Percentiles rank a stretch among this genome's conserved stretches.
Conservation (phyloP, 768 basidiomycete species). For the Pisolithus microcarpus region DNA sequence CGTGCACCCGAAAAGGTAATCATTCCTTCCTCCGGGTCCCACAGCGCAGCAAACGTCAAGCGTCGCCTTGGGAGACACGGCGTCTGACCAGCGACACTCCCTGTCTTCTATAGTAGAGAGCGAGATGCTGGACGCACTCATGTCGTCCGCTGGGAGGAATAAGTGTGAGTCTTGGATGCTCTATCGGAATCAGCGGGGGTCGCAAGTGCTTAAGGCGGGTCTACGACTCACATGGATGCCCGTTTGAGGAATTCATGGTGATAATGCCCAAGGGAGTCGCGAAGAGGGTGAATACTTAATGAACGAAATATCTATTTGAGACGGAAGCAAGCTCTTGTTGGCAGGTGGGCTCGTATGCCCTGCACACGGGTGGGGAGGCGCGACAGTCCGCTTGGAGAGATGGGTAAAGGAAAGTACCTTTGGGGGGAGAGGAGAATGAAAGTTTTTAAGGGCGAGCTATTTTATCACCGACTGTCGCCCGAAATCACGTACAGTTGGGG, state of each 20-base stretch:
- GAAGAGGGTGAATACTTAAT: not conserved
- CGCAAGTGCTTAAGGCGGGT: not conserved
- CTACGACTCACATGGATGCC: not conserved
- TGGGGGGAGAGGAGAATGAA: not conserved
- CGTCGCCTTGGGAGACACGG: constrained; percentile 48
- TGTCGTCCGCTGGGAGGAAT: constrained; percentile 18
- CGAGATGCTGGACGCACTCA: constrained; percentile 6
- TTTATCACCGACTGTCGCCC: constrained; percentile 9
- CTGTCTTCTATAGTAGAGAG: constrained; percentile 2
- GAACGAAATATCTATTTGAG: not conserved
- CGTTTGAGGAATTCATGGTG: not conserved
- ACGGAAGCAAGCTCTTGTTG: no score
- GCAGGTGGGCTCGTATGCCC: constrained; percentile 15
- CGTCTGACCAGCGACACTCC: constrained; percentile 47
- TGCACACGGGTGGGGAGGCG: constrained; percentile 15
- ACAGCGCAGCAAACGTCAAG: constrained; percentile 55
- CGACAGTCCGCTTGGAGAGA: constrained; percentile 5
- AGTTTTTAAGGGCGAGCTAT: constrained; percentile 18
- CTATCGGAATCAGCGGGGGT: not conserved
- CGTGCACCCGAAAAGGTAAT: constrained; percentile 49
- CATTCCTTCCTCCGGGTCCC: constrained; percentile 52
- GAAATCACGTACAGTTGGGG: constrained; percentile 21
- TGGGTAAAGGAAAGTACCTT: constrained; percentile 1
- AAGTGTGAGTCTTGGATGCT: constrained; percentile 8
- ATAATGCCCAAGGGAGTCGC: not conserved